phyloP scores from a whole-genome alignment of 768 basidiomycete genomes.

The Phaeolepiota aurea region DNA sequence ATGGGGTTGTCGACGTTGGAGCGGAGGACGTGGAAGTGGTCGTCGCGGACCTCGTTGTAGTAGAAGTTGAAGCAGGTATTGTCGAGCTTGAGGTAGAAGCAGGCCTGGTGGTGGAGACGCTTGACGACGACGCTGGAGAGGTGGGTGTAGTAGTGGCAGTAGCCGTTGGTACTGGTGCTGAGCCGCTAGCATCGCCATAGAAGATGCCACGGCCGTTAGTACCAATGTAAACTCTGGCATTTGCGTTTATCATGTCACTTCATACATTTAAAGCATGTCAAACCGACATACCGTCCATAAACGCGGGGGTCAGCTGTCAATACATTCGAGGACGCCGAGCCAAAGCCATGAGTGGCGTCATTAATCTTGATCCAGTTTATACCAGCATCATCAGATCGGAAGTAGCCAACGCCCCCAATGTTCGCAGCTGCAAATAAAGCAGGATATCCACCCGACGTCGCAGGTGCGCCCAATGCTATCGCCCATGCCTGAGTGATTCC shows the following conservation, averaged over 20 bases:
- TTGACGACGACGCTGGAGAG: constrained; percentile 7
- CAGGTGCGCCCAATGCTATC: constrained; percentile 48
- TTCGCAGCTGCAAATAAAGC: constrained; percentile 48
- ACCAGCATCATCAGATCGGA: constrained; percentile 48
- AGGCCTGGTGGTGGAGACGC: neutral
- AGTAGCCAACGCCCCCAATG: constrained; percentile 41
- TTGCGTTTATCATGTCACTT: neutral
- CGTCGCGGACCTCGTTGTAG: constrained; percentile 7
- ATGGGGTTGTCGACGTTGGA: constrained; percentile 21
- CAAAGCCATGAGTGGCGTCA: constrained; percentile 50
- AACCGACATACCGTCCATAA: constrained; percentile 40
- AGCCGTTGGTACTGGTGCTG: constrained; percentile 18
- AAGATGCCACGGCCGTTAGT: constrained; percentile 56
- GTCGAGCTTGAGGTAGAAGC: neutral
- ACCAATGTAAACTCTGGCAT: constrained; percentile 45
- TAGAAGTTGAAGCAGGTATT: constrained; percentile 6
- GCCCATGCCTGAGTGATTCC: constrained; percentile 47
- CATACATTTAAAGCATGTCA: neutral
- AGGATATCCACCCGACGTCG: constrained; percentile 37
- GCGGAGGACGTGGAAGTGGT: constrained; percentile 14
- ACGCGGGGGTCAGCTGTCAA: constrained; percentile 44
- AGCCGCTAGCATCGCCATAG: constrained; percentile 33
- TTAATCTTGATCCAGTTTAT: constrained; percentile 53
- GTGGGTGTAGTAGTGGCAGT: constrained; percentile 13
- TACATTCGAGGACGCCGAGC: constrained; percentile 34